A percentile compares a stretch with the other conserved stretches of the same genome.
These are phyloP conservation scores for Leucosporidium yakuticum DNA, from an alignment of 768 basidiomycete species.

Conservation along the genomic window DNA sequence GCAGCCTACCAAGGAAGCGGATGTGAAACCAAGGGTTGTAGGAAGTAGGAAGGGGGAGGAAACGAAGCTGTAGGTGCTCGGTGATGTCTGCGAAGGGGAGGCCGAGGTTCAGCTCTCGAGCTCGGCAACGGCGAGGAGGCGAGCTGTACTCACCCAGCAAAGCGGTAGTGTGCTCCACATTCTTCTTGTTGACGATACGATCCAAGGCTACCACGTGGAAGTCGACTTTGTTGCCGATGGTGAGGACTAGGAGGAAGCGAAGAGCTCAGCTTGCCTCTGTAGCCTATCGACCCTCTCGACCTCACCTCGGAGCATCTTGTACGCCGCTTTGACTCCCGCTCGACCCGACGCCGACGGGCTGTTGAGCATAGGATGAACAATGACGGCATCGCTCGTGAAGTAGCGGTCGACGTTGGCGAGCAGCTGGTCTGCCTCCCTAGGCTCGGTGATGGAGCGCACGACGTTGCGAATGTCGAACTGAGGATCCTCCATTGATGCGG, in stretches of 20 bases:
- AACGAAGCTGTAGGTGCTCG: conserved; percentile 24
- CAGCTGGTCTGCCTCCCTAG: not conserved
- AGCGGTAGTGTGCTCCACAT: conserved; percentile 7
- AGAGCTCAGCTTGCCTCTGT: not conserved
- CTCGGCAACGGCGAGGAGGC: no score
- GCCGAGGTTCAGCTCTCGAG: not conserved
- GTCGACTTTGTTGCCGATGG: conserved; percentile 18
- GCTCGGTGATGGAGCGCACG: conserved; percentile 11
- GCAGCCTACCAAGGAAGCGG: conserved; percentile 16
- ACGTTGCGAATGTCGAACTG: conserved; percentile 14
- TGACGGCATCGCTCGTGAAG: conserved; percentile 14
- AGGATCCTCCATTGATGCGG: conserved; percentile 16
- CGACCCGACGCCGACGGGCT: not conserved
- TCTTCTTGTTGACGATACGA: conserved; percentile 6
- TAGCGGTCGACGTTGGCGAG: conserved; percentile 24
- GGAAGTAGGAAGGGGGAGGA: conserved; percentile 8
- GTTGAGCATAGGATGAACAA: conserved; percentile 30
- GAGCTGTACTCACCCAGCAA: conserved; percentile 1
- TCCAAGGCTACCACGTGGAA: conserved; percentile 21
- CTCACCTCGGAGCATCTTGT: conserved; percentile 21
- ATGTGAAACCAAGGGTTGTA: conserved; percentile 19
- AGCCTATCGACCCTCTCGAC: not conserved
- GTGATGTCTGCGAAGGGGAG: conserved; percentile 1
- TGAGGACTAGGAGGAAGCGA: conserved; percentile 9
- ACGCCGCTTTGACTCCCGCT: conserved; percentile 29